phyloP scores from a whole-genome alignment of 176 grass and related monocot species.

The Triticum monococcum region DNA sequence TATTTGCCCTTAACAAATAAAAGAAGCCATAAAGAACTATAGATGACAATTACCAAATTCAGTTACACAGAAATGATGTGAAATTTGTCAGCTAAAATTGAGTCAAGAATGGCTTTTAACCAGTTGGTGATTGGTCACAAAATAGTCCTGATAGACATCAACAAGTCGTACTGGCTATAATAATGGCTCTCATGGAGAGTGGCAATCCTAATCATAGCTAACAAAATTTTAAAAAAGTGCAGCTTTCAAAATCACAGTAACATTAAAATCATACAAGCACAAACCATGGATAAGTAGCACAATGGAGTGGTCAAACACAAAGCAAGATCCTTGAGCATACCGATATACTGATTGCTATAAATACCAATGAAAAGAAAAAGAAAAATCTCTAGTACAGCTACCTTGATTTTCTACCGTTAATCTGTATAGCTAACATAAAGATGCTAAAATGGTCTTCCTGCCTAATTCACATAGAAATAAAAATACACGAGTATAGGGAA shows the following conservation, averaged over 20 bases:
- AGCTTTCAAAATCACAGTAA: not conserved
- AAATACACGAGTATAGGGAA: not conserved
- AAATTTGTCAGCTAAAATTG: not conserved
- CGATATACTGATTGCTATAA: constrained; percentile 3
- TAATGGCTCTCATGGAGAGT: not conserved
- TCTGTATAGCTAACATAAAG: not conserved
- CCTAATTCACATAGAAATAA: not conserved
- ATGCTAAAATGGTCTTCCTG: not conserved
- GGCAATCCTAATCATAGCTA: not conserved
- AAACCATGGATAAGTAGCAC: not conserved
- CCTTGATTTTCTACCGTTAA: not conserved
- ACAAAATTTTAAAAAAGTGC: not conserved
- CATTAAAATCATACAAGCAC: constrained; percentile 23
- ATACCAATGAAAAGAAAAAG: not conserved
- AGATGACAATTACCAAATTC: not conserved
- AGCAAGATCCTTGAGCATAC: not conserved
- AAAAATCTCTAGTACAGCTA: not conserved
- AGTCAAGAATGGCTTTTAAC: not conserved
- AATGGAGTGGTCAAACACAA: not conserved
- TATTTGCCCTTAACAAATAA: not conserved
- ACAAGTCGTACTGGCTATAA: not conserved
- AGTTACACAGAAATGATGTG: not conserved
- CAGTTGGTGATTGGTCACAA: not conserved
- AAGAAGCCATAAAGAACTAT: not conserved
- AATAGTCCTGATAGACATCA: not conserved